A percentile compares a stretch with the other conserved stretches of the same genome.
Conservation (phyloP, 495 filamentous ascomycete species). For the Stereocaulon alpinum region DNA sequence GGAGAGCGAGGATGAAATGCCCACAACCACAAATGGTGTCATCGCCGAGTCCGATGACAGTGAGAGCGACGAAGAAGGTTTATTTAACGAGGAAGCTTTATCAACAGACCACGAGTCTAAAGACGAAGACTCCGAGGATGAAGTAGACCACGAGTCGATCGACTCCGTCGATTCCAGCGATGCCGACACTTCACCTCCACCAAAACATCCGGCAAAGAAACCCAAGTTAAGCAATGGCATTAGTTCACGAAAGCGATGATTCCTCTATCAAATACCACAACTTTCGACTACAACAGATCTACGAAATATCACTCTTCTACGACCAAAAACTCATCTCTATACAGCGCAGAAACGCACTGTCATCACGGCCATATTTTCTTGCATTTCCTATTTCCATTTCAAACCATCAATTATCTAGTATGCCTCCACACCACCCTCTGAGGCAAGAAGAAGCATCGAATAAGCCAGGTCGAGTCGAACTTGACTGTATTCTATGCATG, state of each 20-base stretch:
- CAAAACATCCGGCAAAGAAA: constrained; percentile 18
- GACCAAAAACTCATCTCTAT: neutral
- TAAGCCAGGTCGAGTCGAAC: neutral
- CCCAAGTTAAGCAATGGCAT: constrained; percentile 14
- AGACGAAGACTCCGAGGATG: constrained; percentile 17
- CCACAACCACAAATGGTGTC: constrained; percentile 16
- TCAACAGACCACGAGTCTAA: constrained; percentile 22
- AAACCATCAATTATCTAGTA: neutral
- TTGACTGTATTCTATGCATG: constrained; percentile 24
- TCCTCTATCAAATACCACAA: neutral
- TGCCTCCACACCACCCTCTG: neutral
- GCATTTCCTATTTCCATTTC: neutral
- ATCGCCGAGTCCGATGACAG: constrained; percentile 25
- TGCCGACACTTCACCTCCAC: constrained; percentile 16
- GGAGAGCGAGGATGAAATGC: constrained; percentile 19
- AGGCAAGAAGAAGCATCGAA: constrained; percentile 24
- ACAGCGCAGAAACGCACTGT: neutral
- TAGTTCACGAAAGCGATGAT: neutral
- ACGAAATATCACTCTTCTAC: neutral
- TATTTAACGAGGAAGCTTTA: constrained; percentile 22
- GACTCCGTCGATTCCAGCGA: constrained; percentile 16
- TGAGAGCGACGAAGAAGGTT: constrained; percentile 19
- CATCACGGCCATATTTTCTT: neutral
- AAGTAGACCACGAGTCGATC: constrained; percentile 21
- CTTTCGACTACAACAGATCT: neutral